Percentiles rank a stretch among this genome's conserved stretches.
Evolutionary conservation across 1,284 basidiomycete genomes (phyloP).

Genomic region (Tilletiopsis washingtonensis): DNA sequence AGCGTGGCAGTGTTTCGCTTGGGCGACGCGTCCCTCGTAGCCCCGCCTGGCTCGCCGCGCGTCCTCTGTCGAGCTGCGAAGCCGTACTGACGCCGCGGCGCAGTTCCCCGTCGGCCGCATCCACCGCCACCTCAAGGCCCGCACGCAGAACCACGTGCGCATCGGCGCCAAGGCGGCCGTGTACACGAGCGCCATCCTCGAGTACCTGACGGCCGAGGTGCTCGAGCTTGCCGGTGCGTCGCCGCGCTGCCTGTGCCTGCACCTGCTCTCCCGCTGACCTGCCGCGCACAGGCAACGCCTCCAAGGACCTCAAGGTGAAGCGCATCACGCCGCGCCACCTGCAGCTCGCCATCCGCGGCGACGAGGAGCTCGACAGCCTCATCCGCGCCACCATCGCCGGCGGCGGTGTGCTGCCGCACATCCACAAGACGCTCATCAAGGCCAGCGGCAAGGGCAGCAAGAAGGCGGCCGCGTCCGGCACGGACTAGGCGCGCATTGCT

Average conservation of each 20-base stretch:
- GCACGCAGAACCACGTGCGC: constrained; percentile 85
- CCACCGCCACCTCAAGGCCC: constrained; percentile 84
- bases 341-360: constrained; percentile 88
- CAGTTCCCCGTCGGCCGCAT: constrained; percentile 90
- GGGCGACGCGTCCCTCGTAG: constrained; percentile 8
- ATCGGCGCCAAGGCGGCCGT: constrained; percentile 88
- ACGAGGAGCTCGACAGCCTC: constrained; percentile 69
- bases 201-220: constrained; percentile 84
- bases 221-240: constrained; percentile 72
- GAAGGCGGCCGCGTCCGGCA: constrained; percentile 17
- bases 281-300: constrained; percentile 71
- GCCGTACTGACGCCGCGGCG: neutral
- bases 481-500: no score
- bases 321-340: constrained; percentile 91
- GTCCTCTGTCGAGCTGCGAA: constrained; percentile 10
- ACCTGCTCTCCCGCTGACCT: neutral
- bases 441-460: constrained; percentile 21
- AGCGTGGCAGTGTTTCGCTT: constrained; percentile 9
- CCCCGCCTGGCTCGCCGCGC: constrained; percentile 11
- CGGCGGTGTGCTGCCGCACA: constrained; percentile 89
- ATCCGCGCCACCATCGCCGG: constrained; percentile 59
- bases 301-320: constrained; percentile 89
- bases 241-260: neutral
- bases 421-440: constrained; percentile 63
- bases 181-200: constrained; percentile 81